phyloP scores from a whole-genome alignment of 352 stramenopile species.

The Aphanomyces invadans region DNA sequence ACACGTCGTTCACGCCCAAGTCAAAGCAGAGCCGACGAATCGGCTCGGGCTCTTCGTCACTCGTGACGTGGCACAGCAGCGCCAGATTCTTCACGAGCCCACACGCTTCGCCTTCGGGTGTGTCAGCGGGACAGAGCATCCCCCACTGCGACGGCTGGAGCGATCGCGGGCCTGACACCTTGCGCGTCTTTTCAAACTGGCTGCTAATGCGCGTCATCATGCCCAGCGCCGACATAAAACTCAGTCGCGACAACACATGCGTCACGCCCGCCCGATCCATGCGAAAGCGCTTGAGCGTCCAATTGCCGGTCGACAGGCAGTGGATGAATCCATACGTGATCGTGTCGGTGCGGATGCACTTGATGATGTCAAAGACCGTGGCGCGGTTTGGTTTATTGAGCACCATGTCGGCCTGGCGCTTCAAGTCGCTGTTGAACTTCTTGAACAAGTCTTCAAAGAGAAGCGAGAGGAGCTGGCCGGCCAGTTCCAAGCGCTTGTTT shows the following conservation, averaged over 20 bases:
- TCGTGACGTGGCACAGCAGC: slow-evolving; percentile 96
- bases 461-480: slow-evolving; percentile 95
- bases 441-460: slow-evolving; percentile 99
- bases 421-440: slow-evolving; percentile 98
- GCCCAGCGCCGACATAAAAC: slow-evolving; percentile 97
- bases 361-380: slow-evolving; percentile 98
- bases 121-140: slow-evolving; percentile 98
- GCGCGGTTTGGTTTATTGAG: slow-evolving; percentile 96
- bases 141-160: slow-evolving; percentile 98
- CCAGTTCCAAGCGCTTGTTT: slow-evolving; percentile 99
- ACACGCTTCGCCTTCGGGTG: slow-evolving; percentile 98
- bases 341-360: slow-evolving; percentile 95
- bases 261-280: slow-evolving; percentile 98
- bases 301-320: slow-evolving; percentile 91
- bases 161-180: slow-evolving; percentile 96
- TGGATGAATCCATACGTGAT: slow-evolving; percentile 94
- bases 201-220: slow-evolving; percentile 99
- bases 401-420: slow-evolving; percentile 96
- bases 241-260: slow-evolving; percentile 95
- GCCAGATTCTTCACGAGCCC: slow-evolving; percentile 99
- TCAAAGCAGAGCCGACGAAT: slow-evolving; percentile 96
- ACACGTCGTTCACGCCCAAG: slow-evolving; percentile 95
- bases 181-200: slow-evolving; percentile 99
- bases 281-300: slow-evolving; percentile 98
- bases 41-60: slow-evolving; percentile 85